Conservation (phyloP, 306 rosid genomes). For the Inga laurina region DNA sequence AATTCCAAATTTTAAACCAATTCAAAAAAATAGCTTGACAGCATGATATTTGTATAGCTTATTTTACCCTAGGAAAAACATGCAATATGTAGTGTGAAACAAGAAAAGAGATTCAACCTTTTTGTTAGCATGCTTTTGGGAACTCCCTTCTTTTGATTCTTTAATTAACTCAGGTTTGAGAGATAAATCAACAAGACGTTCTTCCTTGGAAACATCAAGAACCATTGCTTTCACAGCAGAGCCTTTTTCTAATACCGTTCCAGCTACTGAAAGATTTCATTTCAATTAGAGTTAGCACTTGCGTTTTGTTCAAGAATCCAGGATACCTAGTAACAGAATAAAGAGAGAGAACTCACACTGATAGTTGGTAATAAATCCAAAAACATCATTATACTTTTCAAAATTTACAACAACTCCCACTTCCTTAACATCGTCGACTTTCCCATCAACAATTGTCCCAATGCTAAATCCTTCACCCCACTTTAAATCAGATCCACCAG, state of each 20-base stretch:
- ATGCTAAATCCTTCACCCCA: conserved; percentile 71
- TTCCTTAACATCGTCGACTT: conserved; percentile 73
- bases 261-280: conserved; percentile 56
- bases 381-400: conserved; percentile 68
- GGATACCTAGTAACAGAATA: not conserved
- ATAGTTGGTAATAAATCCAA: conserved; percentile 75
- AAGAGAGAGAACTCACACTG: conserved; percentile 57
- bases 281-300: conserved; percentile 16
- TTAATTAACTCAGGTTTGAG: conserved; percentile 63
- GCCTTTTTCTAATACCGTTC: conserved; percentile 55
- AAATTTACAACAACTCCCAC: conserved; percentile 74
- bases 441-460: conserved; percentile 69
- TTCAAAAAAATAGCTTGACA: not conserved
- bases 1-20: not conserved
- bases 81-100: not conserved
- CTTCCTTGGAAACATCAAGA: conserved; percentile 84
- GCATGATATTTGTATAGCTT: not conserved
- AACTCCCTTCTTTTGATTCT: conserved; percentile 47
- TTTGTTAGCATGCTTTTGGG: conserved; percentile 47
- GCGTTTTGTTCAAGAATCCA: not conserved
- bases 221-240: conserved; percentile 72
- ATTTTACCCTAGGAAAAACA: not conserved
- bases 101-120: conserved; percentile 56
- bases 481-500: conserved; percentile 51
- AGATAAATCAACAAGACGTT: conserved; percentile 76